Conservation (phyloP, 805 yeast genomes). For the Hanseniaspora taiwanica region DNA sequence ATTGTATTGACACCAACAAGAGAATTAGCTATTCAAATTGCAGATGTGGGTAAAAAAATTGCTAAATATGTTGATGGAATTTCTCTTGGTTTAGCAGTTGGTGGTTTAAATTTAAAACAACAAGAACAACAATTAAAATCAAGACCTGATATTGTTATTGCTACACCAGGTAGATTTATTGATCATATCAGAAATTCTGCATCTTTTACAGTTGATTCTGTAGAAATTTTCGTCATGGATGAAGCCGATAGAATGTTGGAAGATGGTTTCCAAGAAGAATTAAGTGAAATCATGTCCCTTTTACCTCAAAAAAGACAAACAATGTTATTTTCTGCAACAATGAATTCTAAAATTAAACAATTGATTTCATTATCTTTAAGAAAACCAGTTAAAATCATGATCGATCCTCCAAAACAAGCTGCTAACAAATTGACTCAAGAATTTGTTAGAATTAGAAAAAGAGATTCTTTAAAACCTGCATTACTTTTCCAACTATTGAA, state of each 20-base stretch:
- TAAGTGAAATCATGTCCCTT: slow-evolving; percentile 76
- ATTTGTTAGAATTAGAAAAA: slow-evolving; percentile 85
- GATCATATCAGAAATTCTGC: slow-evolving; percentile 95
- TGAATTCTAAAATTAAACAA: slow-evolving; percentile 86
- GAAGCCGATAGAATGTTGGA: slow-evolving; percentile 99
- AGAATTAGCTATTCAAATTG: slow-evolving; percentile 93
- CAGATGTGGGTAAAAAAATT: slow-evolving; percentile 81
- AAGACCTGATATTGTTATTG: slow-evolving; percentile 92
- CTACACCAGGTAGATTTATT: slow-evolving; percentile 97
- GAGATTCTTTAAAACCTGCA: slow-evolving; percentile 76
- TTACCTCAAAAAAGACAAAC: slow-evolving; percentile 91
- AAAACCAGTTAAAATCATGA: slow-evolving; percentile 89
- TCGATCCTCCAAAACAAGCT: slow-evolving; percentile 91
- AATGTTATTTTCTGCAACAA: slow-evolving; percentile 89
- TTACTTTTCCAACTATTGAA: slow-evolving; percentile 59
- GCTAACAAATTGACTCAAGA: slow-evolving; percentile 87
- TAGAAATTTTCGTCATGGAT: slow-evolving; percentile 86
- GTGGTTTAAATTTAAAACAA: slow-evolving; percentile 89
- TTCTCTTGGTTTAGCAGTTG: slow-evolving; percentile 91
- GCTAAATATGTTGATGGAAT: slow-evolving; percentile 64
- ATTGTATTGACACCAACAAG: slow-evolving; percentile 90
- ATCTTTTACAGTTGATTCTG: slow-evolving; percentile 77
- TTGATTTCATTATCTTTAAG: slow-evolving; percentile 77
- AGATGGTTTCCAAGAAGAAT: slow-evolving; percentile 94
- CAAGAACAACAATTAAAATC: slow-evolving; percentile 89